Percentiles rank a stretch among this genome's conserved stretches.
phyloP scores from a whole-genome alignment of 352 stramenopile species.

The Globisporangium nagaii region DNA sequence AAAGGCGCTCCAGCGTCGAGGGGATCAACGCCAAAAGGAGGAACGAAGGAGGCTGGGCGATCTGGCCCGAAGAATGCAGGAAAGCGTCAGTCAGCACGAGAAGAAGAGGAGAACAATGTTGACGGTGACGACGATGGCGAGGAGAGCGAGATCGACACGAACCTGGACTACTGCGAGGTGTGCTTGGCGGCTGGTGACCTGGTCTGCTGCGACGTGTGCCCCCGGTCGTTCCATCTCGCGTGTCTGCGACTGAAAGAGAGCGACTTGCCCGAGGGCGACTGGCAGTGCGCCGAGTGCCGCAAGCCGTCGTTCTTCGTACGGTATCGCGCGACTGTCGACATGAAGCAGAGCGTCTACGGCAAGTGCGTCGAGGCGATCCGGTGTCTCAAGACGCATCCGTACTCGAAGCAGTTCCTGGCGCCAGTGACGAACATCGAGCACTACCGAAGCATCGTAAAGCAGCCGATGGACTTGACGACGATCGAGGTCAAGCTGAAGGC shows the following conservation, averaged over 20 bases:
- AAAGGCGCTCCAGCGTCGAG: not conserved
- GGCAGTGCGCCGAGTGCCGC: conserved; percentile 72
- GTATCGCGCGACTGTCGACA: conserved; percentile 38
- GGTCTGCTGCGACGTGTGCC: conserved; percentile 89
- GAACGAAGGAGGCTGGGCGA: not conserved
- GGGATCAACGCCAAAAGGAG: not conserved
- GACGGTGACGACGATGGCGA: conserved; percentile 20
- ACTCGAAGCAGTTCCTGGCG: conserved; percentile 68
- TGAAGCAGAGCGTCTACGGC: conserved; percentile 42
- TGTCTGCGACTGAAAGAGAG: conserved; percentile 74
- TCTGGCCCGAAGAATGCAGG: not conserved
- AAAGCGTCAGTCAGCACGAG: conserved; percentile 2
- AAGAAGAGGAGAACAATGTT: conserved; percentile 11
- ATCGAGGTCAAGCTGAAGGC: conserved; percentile 61
- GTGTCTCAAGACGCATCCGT: conserved; percentile 70
- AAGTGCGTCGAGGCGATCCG: conserved; percentile 69
- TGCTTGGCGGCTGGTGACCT: conserved; percentile 82
- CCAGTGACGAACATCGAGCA: conserved; percentile 73
- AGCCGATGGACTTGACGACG: conserved; percentile 78
- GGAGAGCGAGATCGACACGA: conserved; percentile 67
- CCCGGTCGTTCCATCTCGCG: conserved; percentile 87
- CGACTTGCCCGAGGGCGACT: conserved; percentile 74
- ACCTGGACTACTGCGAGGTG: conserved; percentile 81
- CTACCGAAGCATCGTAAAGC: conserved; percentile 71
- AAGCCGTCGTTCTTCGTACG: conserved; percentile 65